Evolutionary conservation across 768 basidiomycete genomes (phyloP), one percentile per base, ranked within the genome.

Genomic region (Filobasidium floriforme): DNA sequence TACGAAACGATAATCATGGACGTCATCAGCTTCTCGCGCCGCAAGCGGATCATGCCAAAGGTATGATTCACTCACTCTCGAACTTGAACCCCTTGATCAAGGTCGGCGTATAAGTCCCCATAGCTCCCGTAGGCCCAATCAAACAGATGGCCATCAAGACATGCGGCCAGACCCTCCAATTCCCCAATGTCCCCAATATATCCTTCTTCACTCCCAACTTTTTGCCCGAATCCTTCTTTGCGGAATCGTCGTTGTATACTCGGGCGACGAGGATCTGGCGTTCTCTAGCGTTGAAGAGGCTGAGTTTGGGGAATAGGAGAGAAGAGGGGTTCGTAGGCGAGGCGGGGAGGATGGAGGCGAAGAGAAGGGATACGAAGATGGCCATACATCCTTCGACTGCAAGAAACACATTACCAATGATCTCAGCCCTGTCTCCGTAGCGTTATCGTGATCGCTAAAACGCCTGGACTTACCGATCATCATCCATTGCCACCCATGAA

Each of bases 341-440:
- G 19, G 65, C 69, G 29, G 76, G 76, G 18, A 77, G 69, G 67
- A 76, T 68, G 49, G 60, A 29, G 46, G 71, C 52, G 59, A 76
- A 66, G 41, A 76, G 40, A 40, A 73, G 10, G 14, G 70, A 66
- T 52, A 73, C 66, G 55, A 70, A 71, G 63, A 72, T 54, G 11
- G 75, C 68, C 63, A 77, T 68, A 29, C 44, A 57, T 4, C 76
- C 76, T 51, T 72, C 71, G 57, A 76, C 52, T 51, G 68, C 60
- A 37, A 60, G 51, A n/a, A n/a, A n/a, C n/a, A n/a, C n/a, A n/a
- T n/a, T n/a, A n/a, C n/a, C n/a, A n/a, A n/a, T n/a, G n/a, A n/a
- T n/a, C n/a, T n/a, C n/a, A n/a, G n/a, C n/a, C n/a, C n/a, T n/a
- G n/a, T n/a, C n/a, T n/a, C n/a, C n/a, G n/a, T n/a, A n/a, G 15